phyloP scores from a whole-genome alignment of 2,329 filamentous ascomycete species.

The Escovopsis weberi region DNA sequence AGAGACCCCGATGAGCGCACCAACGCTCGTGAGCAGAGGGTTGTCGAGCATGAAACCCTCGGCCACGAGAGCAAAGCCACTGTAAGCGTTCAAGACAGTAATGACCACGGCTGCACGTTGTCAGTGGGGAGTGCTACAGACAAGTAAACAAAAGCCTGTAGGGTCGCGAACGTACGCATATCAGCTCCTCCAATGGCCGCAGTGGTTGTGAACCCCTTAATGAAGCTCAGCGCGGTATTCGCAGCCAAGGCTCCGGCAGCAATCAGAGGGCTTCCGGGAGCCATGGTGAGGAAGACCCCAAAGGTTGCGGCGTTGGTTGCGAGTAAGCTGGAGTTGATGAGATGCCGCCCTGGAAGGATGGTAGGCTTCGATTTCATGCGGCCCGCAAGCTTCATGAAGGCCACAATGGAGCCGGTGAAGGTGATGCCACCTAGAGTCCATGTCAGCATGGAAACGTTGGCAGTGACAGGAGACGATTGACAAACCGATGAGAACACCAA shows the following conservation, averaged over 20 bases:
- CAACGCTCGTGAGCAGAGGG: conserved; percentile 68
- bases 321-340: conserved; percentile 60
- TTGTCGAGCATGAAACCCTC: conserved; percentile 90
- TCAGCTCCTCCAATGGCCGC: conserved; percentile 84
- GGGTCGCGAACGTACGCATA: conserved; percentile 44
- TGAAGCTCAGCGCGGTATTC: conserved; percentile 64
- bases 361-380: conserved; percentile 67
- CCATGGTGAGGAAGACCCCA: conserved; percentile 70
- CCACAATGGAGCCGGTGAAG: conserved; percentile 81
- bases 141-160: neutral
- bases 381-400: conserved; percentile 75
- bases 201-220: conserved; percentile 79
- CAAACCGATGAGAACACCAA: conserved; percentile 66
- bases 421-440: conserved; percentile 52
- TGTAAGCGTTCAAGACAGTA: conserved; percentile 81
- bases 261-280: conserved; percentile 62
- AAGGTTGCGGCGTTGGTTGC: conserved; percentile 69
- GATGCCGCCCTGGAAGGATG: conserved; percentile 57
- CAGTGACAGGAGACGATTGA: neutral
- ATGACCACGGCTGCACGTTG: conserved; percentile 53
- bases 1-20: conserved; percentile 75
- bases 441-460: neutral
- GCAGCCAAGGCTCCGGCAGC: conserved; percentile 65
- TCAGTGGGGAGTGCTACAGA: conserved; percentile 4
- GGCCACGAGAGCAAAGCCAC: conserved; percentile 76